Evolutionary conservation across 1,284 basidiomycete genomes (phyloP).

Genomic region (Neonothopanus nambi): DNA sequence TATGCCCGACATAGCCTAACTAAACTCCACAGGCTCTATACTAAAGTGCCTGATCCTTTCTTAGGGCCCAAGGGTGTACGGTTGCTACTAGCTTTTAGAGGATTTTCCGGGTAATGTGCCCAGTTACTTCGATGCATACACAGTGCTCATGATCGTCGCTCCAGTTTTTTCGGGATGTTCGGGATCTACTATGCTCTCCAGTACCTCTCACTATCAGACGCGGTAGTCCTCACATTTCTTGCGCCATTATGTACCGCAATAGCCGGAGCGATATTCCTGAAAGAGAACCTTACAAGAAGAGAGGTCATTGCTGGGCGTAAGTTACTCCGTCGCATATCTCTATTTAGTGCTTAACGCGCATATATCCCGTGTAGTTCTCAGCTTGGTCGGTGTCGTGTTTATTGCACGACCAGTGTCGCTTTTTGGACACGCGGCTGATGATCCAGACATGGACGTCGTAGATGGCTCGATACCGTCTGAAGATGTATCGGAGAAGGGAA

Average conservation of each 20-base stretch:
- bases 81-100: constrained; percentile 46
- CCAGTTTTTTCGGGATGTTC: constrained; percentile 63
- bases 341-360: constrained; percentile 21
- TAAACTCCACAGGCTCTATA: constrained; percentile 16
- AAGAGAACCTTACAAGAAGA: constrained; percentile 58
- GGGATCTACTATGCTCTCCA: constrained; percentile 71
- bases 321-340: constrained; percentile 23
- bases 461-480: neutral
- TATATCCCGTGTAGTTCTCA: constrained; percentile 37
- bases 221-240: constrained; percentile 77
- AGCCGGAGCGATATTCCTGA: constrained; percentile 67
- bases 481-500: constrained; percentile 29
- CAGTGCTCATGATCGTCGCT: neutral
- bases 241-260: constrained; percentile 69
- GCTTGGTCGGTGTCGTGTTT: constrained; percentile 62
- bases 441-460: neutral
- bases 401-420: constrained; percentile 56
- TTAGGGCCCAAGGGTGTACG: constrained; percentile 60
- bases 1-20: neutral
- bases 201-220: constrained; percentile 72
- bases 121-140: neutral
- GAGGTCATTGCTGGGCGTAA: constrained; percentile 66
- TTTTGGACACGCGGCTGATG: constrained; percentile 34
- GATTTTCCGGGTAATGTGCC: constrained; percentile 49
- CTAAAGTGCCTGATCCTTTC: constrained; percentile 51